Evolutionary conservation across 225 moss, liverwort and hornwort genomes (phyloP).

Genomic region (Takakia lepidozioides): DNA sequence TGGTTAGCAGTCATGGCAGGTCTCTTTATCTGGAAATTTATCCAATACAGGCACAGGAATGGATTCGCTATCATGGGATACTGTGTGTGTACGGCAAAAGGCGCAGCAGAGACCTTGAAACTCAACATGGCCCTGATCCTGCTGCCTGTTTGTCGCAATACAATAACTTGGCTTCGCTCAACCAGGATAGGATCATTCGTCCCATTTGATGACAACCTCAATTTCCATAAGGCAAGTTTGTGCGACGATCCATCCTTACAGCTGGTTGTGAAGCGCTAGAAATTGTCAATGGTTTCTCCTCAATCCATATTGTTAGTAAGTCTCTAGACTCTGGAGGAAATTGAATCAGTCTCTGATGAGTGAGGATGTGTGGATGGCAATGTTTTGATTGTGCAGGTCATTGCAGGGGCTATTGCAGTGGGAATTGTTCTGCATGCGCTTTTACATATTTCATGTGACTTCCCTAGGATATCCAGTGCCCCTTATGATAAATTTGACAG

Average conservation of each 20-base stretch:
- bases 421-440: constrained; percentile 39
- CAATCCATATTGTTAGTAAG: too few relatives aligned
- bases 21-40: constrained; percentile 66
- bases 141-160: constrained; percentile 90
- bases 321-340: too few relatives aligned
- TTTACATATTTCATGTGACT: constrained; percentile 67
- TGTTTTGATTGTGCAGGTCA: too few relatives aligned
- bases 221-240: constrained; percentile 91
- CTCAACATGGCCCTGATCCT: constrained; percentile 93
- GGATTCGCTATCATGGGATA: constrained; percentile 58
- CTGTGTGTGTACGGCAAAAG: constrained; percentile 76
- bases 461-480: constrained; percentile 47
- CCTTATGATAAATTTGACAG: constrained; percentile 21
- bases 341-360: too few relatives aligned
- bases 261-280: too few relatives aligned
- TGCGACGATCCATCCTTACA: too few relatives aligned
- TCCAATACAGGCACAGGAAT: constrained; percentile 50
- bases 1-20: constrained; percentile 63
- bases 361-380: too few relatives aligned
- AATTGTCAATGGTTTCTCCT: too few relatives aligned
- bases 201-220: constrained; percentile 89
- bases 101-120: constrained; percentile 93
- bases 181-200: constrained; percentile 54
- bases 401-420: constrained; percentile 53
- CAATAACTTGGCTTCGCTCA: constrained; percentile 75